These are phyloP conservation scores for Begonia fuchsioides DNA, from an alignment of 306 rosid genomes.

Conservation along the genomic window DNA sequence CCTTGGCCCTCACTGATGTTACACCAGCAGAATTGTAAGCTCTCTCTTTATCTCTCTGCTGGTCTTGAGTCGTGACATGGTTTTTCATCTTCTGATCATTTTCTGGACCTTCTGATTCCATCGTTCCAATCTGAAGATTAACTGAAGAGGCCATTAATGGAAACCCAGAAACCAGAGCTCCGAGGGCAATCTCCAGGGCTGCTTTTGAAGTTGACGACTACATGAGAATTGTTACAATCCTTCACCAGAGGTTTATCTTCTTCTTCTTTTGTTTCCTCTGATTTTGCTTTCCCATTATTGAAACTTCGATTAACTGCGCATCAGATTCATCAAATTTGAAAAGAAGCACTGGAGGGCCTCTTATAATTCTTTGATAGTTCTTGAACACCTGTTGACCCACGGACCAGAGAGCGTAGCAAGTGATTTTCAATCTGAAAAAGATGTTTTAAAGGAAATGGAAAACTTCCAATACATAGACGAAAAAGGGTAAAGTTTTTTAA, in stretches of 20 bases:
- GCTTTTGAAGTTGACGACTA: conserved; percentile 90
- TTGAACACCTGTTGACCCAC: too few relatives aligned
- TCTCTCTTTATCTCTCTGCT: conserved; percentile 6
- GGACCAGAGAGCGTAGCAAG: conserved; percentile 55
- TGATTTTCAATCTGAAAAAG: conserved; percentile 58
- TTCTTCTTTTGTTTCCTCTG: neutral
- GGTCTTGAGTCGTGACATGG: conserved; percentile 3
- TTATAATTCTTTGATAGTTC: conserved; percentile 57
- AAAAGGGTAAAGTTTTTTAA: conserved; percentile 29
- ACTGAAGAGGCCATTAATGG: conserved; percentile 76
- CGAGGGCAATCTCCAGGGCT: conserved; percentile 73
- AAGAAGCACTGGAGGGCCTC: conserved; percentile 73
- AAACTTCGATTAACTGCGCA: conserved; percentile 3
- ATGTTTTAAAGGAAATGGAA: conserved; percentile 41
- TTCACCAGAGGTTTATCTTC: conserved; percentile 27
- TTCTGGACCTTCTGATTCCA: neutral
- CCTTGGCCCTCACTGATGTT: conserved; percentile 84
- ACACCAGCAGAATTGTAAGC: conserved; percentile 73
- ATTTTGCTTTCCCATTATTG: neutral
- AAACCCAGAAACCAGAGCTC: conserved; percentile 50
- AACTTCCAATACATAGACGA: conserved; percentile 59
- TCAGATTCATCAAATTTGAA: conserved; percentile 61
- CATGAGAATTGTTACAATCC: conserved; percentile 38
- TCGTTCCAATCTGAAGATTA: too few relatives aligned
- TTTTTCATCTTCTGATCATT: neutral